A percentile compares a stretch with the other conserved stretches of the same genome.
phyloP scores from a whole-genome alignment of 495 filamentous ascomycete species.

The Xylaria longipes region DNA sequence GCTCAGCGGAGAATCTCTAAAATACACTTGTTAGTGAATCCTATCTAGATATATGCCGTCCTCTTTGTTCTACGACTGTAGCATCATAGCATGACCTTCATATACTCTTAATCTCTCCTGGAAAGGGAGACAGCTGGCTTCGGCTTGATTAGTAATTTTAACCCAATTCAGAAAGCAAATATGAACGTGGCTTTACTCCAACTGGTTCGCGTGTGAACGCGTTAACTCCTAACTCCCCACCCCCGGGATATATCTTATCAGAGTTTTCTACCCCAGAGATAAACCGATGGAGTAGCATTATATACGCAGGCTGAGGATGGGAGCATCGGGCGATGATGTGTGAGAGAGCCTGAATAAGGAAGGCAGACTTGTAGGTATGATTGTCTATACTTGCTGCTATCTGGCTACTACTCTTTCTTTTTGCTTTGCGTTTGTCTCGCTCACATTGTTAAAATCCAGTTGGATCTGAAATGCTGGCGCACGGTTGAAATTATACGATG shows the following conservation, averaged over 20 bases:
- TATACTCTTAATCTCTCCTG: not conserved
- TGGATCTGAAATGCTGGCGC: not conserved
- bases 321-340: not conserved
- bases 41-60: not conserved
- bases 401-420: not conserved
- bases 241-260: not conserved
- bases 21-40: not conserved
- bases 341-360: not conserved
- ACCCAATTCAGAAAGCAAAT: not conserved
- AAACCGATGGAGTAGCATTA: conserved; percentile 2
- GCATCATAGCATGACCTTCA: not conserved
- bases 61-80: no score
- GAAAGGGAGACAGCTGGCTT: not conserved
- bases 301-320: not conserved
- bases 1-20: not conserved
- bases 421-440: not conserved
- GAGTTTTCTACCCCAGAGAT: conserved; percentile 5
- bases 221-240: not conserved
- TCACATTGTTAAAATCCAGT: not conserved
- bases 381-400: not conserved
- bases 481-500: not conserved
- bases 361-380: not conserved
- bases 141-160: not conserved
- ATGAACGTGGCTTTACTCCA: not conserved
- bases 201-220: not conserved